Conservation (phyloP, 768 basidiomycete species). For the Cubamyces lactineus region DNA sequence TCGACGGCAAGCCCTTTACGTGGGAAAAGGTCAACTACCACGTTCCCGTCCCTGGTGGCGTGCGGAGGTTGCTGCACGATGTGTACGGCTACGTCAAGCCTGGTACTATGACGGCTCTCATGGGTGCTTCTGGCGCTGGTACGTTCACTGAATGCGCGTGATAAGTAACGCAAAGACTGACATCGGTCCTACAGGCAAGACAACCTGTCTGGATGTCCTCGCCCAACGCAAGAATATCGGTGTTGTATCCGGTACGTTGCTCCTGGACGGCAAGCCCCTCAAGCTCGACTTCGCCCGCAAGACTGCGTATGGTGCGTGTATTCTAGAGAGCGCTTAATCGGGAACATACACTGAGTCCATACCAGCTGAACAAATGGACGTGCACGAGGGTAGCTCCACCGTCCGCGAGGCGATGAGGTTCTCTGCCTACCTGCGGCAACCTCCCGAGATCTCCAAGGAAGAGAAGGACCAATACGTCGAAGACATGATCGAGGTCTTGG, state of each 20-base stretch:
- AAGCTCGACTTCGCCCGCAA: slow-evolving; percentile 61
- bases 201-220: slow-evolving; percentile 74
- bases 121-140: slow-evolving; percentile 85
- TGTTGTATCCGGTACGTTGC: slow-evolving; percentile 61
- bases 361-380: slow-evolving; percentile 80
- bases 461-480: slow-evolving; percentile 84
- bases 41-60: slow-evolving; percentile 68
- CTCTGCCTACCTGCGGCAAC: slow-evolving; percentile 84
- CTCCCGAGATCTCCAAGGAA: slow-evolving; percentile 59
- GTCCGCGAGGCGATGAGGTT: slow-evolving; percentile 86
- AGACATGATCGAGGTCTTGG: slow-evolving; percentile 82
- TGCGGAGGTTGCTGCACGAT: slow-evolving; percentile 67
- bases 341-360: slow-evolving; percentile 23
- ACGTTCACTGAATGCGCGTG: slow-evolving; percentile 25
- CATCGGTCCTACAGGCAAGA: slow-evolving; percentile 55
- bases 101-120: slow-evolving; percentile 85
- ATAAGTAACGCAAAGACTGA: neutral
- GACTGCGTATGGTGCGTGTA: slow-evolving; percentile 71
- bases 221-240: slow-evolving; percentile 76
- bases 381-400: slow-evolving; percentile 81
- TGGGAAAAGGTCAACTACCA: slow-evolving; percentile 82
- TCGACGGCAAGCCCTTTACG: slow-evolving; percentile 64
- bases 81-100: slow-evolving; percentile 83
- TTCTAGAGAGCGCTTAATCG: slow-evolving; percentile 31
- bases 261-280: slow-evolving; percentile 68